Percentiles rank a stretch among this genome's conserved stretches.
Conservation (phyloP, 2,329 filamentous ascomycete species). For the Xylaria polymorpha region DNA sequence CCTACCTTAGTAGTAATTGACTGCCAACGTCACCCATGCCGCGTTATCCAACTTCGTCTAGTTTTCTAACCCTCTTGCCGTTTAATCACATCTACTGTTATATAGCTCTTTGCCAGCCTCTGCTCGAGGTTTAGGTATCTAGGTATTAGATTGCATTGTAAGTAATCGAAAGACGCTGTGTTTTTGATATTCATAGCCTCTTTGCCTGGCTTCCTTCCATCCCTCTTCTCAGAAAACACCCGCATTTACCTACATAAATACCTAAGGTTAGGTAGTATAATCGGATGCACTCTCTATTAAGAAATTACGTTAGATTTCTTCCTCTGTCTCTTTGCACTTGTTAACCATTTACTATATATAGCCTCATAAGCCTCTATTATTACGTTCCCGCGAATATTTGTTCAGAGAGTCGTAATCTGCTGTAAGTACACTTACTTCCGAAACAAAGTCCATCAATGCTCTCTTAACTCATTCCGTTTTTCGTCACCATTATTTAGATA, state of each 20-base stretch:
- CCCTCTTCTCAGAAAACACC: background rate
- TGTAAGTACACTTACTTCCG: background rate
- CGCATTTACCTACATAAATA: too few species aligned
- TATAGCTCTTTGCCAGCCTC: background rate
- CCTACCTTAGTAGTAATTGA: background rate
- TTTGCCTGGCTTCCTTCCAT: background rate
- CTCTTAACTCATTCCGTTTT: background rate
- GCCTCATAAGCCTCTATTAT: background rate
- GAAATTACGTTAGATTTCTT: background rate
- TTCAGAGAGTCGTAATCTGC: background rate
- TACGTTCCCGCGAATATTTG: background rate
- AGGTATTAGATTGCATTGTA: too few species aligned
- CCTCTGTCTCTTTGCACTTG: background rate
- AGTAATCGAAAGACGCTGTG: too few species aligned
- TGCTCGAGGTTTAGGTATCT: background rate
- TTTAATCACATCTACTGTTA: background rate
- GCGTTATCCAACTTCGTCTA: background rate
- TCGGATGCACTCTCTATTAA: background rate
- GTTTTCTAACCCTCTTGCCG: too few species aligned
- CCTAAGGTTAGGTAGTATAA: too few species aligned
- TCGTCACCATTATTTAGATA: background rate
- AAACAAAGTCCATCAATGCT: background rate
- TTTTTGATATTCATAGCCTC: background rate
- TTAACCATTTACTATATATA: background rate
- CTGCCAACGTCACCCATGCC: background rate